Conservation (phyloP, 2,329 filamentous ascomycete species). For the Paecilomyces variotii region DNA sequence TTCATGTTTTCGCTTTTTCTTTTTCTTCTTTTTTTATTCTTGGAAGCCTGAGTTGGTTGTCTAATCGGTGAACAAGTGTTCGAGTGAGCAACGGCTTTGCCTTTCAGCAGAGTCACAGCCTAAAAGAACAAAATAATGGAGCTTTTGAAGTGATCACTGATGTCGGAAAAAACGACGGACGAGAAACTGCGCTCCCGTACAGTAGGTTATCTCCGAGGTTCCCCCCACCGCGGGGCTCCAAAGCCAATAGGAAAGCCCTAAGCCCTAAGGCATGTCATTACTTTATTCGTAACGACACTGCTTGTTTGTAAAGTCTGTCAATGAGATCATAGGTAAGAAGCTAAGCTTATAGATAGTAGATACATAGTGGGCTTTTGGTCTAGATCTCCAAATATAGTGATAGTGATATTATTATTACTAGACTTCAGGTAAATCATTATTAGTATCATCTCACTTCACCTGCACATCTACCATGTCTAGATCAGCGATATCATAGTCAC, state of each 20-base stretch:
- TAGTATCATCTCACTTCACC: conserved; percentile 41
- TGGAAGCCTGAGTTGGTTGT: not conserved
- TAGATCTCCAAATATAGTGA: not conserved
- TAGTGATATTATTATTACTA: not conserved
- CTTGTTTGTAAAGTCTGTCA: not conserved
- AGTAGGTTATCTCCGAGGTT: not conserved
- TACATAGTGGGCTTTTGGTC: too few relatives aligned
- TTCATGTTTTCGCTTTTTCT: conserved; percentile 58
- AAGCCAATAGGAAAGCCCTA: not conserved
- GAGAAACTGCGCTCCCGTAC: not conserved
- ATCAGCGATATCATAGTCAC: conserved; percentile 64
- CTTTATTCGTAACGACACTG: too few relatives aligned
- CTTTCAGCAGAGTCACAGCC: not conserved
- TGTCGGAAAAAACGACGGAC: not conserved
- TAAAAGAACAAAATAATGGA: not conserved
- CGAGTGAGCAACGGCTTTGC: too few relatives aligned
- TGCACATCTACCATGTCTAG: conserved; percentile 69
- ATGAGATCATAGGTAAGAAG: not conserved
- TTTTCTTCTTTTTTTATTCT: not conserved
- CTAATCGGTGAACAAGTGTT: too few relatives aligned
- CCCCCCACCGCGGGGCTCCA: not conserved
- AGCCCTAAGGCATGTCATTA: not conserved
- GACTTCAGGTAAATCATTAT: not conserved
- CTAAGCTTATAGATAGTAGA: not conserved
- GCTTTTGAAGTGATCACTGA: not conserved